phyloP scores from a whole-genome alignment of 768 basidiomycete species.

The Lentinula aciculospora region DNA sequence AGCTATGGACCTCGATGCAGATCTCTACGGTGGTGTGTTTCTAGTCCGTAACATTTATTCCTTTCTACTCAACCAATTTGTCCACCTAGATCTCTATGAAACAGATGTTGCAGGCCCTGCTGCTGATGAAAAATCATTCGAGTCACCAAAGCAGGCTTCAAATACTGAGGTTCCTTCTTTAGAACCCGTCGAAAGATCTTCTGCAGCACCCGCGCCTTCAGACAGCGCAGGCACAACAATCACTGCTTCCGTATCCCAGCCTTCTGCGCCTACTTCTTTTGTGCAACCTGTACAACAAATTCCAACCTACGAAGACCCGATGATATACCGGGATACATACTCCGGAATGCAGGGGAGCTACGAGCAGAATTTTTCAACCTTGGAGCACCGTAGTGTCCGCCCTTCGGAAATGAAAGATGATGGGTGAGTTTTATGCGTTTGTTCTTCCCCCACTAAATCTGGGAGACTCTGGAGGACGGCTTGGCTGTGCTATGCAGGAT shows the following conservation, averaged over 20 bases:
- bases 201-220: constrained; percentile 16
- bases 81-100: constrained; percentile 62
- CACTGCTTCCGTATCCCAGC: constrained; percentile 20
- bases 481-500: background rate
- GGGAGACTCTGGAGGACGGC: background rate
- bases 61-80: background rate
- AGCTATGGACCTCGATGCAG: constrained; percentile 67
- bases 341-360: constrained; percentile 29
- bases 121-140: constrained; percentile 27
- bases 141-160: background rate
- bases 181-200: constrained; percentile 19
- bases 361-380: constrained; percentile 37
- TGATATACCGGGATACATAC: constrained; percentile 36
- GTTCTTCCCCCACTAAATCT: constrained; percentile 3
- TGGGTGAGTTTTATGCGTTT: constrained; percentile 69
- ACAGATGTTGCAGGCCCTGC: constrained; percentile 48
- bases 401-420: constrained; percentile 96
- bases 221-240: constrained; percentile 17
- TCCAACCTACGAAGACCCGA: constrained; percentile 68
- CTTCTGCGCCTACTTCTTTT: constrained; percentile 3
- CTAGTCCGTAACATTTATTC: background rate
- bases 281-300: constrained; percentile 58
- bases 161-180: constrained; percentile 13
- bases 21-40: constrained; percentile 77
- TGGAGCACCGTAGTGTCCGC: constrained; percentile 59